phyloP scores from a whole-genome alignment of 225 moss, liverwort and hornwort genomes.

The Straminergon stramineum region DNA sequence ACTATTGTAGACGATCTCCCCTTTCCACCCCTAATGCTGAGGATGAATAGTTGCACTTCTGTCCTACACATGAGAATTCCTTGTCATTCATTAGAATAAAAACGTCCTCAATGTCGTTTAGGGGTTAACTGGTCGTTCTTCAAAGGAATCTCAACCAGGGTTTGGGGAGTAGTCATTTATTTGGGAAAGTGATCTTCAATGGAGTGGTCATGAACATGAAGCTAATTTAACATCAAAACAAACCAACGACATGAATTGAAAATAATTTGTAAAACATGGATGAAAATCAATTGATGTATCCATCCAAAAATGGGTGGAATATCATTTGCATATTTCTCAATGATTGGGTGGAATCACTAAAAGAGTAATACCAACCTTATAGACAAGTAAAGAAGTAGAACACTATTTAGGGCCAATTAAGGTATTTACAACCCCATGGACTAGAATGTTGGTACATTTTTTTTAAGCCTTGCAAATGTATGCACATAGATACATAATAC shows the following conservation, averaged over 20 bases:
- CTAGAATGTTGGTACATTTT: not conserved
- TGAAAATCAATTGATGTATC: not conserved
- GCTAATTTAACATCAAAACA: not conserved
- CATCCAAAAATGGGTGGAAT: no score
- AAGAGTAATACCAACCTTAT: no score
- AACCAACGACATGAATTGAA: not conserved
- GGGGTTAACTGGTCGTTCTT: no score
- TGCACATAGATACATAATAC: not conserved
- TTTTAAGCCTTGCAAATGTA: not conserved
- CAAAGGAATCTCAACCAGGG: not conserved
- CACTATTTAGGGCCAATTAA: not conserved
- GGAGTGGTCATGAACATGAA: not conserved
- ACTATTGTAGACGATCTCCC: no score
- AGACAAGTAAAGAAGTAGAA: not conserved
- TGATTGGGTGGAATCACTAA: not conserved
- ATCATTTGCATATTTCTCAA: not conserved
- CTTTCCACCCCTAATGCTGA: no score
- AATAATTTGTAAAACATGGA: not conserved
- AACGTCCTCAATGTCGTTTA: no score
- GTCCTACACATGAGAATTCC: no score
- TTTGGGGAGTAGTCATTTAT: not conserved
- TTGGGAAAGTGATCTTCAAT: not conserved
- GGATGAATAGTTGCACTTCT: no score
- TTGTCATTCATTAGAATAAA: no score
- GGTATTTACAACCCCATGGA: not conserved